Evolutionary conservation across 495 filamentous ascomycete species (phyloP).

Genomic region (Echria macrotheca): DNA sequence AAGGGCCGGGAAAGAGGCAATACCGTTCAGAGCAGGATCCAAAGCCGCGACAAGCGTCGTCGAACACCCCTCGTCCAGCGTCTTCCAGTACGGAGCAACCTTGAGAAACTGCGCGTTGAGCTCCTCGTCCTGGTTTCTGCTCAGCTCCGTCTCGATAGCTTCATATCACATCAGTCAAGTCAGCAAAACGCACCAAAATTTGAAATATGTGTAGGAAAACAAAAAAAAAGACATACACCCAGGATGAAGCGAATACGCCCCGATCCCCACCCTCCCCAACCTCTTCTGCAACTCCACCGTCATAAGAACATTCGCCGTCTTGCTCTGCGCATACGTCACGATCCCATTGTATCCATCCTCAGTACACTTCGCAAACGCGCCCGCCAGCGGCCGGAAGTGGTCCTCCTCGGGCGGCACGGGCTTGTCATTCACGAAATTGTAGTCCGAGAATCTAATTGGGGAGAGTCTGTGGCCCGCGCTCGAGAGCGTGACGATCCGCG

Average conservation of each 20-base stretch:
- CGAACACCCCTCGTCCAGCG: constrained; percentile 46
- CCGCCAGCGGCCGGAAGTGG: constrained; percentile 23
- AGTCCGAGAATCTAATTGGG: constrained; percentile 52
- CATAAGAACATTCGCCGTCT: constrained; percentile 59
- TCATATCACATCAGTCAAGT: neutral
- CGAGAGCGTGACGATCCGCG: constrained; percentile 39
- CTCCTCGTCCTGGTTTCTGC: constrained; percentile 36
- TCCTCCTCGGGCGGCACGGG: constrained; percentile 34
- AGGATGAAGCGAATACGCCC: constrained; percentile 43
- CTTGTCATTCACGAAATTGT: constrained; percentile 44
- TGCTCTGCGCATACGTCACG: constrained; percentile 52
- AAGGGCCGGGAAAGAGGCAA: neutral
- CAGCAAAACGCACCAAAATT: neutral
- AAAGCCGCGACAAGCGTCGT: constrained; percentile 55
- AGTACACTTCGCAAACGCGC: constrained; percentile 28
- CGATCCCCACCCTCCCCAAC: constrained; percentile 28
- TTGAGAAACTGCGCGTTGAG: constrained; percentile 33
- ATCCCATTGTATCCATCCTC: constrained; percentile 50
- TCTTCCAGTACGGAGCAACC: constrained; percentile 44
- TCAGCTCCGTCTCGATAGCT: constrained; percentile 36
- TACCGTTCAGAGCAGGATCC: constrained; percentile 46
- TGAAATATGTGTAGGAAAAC: too few species aligned
- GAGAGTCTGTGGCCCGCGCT: constrained; percentile 48
- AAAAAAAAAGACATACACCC: constrained; percentile 32
- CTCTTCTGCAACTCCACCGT: constrained; percentile 42